A percentile compares a stretch with the other conserved stretches of the same genome.
Conservation (phyloP, 1,284 basidiomycete species). For the Leccinum fuscescens region DNA sequence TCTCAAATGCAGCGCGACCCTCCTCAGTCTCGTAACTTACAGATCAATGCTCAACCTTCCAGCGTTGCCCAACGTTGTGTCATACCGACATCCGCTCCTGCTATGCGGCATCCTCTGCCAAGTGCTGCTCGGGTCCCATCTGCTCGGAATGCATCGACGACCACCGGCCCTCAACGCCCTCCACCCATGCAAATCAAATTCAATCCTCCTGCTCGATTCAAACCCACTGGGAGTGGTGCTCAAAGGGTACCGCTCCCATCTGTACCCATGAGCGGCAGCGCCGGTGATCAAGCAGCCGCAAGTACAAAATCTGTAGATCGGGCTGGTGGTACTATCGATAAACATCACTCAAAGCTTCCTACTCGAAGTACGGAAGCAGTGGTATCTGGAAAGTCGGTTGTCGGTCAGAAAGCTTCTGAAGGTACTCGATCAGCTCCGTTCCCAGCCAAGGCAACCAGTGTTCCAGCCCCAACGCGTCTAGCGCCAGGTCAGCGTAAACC, state of each 20-base stretch:
- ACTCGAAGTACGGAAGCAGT: conserved; percentile 4
- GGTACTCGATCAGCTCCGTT: conserved; percentile 5
- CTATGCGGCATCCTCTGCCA: conserved; percentile 10
- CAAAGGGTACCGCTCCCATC: conserved; percentile 36
- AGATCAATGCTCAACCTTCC: conserved; percentile 22
- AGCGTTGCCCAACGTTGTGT: conserved; percentile 21
- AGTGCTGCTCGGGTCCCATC: conserved; percentile 9
- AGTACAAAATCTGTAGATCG: background rate
- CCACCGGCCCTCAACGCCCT: conserved; percentile 30
- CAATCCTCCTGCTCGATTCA: conserved; percentile 24
- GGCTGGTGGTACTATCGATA: background rate
- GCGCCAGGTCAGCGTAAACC: conserved; percentile 12
- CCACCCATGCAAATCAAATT: conserved; percentile 27
- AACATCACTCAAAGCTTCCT: conserved; percentile 15
- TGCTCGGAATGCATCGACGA: conserved; percentile 8
- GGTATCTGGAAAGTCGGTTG: background rate
- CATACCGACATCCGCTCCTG: conserved; percentile 14
- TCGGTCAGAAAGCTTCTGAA: conserved; percentile 13
- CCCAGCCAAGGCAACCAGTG: conserved; percentile 12
- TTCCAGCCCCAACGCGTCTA: background rate
- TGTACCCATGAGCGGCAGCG: conserved; percentile 3
- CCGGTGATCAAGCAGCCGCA: conserved; percentile 6
- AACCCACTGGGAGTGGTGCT: conserved; percentile 31
- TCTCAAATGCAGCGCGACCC: conserved; percentile 23
- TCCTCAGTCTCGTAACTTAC: conserved; percentile 18